These are phyloP conservation scores for Cinchona pubescens DNA, from an alignment of 257 asterid species.

Conservation along the genomic window DNA sequence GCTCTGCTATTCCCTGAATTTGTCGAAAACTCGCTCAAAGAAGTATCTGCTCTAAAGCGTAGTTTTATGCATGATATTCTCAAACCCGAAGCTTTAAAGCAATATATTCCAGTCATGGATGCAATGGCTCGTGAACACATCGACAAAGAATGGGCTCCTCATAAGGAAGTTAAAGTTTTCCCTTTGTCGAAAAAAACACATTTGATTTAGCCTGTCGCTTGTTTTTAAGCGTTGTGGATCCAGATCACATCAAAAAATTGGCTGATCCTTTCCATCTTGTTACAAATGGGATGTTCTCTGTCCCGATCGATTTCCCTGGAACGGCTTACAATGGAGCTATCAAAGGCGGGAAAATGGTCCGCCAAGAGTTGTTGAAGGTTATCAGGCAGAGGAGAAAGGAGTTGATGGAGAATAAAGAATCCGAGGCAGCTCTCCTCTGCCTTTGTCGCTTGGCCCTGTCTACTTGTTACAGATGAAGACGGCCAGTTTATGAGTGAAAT, in stretches of 20 bases:
- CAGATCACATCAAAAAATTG: conserved; percentile 5
- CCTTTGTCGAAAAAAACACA: conserved; percentile 40
- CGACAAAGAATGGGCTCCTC: conserved; percentile 39
- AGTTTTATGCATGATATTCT: conserved; percentile 1
- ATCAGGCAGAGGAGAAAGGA: conserved; percentile 2
- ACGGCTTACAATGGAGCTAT: neutral
- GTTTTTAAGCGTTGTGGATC: conserved; percentile 38
- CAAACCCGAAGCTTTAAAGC: neutral
- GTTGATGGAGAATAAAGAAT: neutral
- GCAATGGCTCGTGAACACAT: conserved; percentile 42
- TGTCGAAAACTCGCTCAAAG: neutral
- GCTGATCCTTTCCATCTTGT: conserved; percentile 3
- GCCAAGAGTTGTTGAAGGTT: neutral
- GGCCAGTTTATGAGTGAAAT: conserved; percentile 49
- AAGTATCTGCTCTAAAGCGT: neutral
- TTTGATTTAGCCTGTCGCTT: conserved; percentile 46
- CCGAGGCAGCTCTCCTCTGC: no score
- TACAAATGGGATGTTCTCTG: conserved; percentile 4
- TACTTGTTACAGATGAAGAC: conserved; percentile 52
- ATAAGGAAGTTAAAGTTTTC: conserved; percentile 33
- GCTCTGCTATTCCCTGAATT: neutral
- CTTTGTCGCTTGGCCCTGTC: no score
- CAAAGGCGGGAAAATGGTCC: neutral
- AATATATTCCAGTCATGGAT: conserved; percentile 48
- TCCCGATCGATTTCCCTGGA: neutral